Evolutionary conservation across 805 yeast genomes (phyloP).

Genomic region (Schizosaccharomyces lindneri): DNA sequence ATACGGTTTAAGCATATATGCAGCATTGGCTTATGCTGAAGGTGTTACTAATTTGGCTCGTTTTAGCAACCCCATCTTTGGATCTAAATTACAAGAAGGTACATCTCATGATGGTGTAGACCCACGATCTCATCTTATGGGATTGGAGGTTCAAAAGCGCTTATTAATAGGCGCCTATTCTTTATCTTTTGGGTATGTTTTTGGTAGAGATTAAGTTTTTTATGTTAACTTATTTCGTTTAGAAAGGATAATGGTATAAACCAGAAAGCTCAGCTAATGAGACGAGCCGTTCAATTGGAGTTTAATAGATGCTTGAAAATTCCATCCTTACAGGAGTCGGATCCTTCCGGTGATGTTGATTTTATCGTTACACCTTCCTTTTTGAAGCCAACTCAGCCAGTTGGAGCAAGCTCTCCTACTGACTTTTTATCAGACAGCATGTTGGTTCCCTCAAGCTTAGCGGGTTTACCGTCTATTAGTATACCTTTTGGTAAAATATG

Average conservation of each 20-base stretch:
- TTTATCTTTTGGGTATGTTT: slow-evolving; percentile 39
- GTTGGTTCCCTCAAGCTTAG: slow-evolving; percentile 74
- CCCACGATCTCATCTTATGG: slow-evolving; percentile 39
- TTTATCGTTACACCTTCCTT: neutral
- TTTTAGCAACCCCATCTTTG: slow-evolving; percentile 61
- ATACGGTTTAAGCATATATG: slow-evolving; percentile 53
- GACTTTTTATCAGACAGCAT: slow-evolving; percentile 57
- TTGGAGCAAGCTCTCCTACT: slow-evolving; percentile 21
- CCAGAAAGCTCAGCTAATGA: slow-evolving; percentile 38
- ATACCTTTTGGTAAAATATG: slow-evolving; percentile 28
- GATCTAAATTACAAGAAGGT: slow-evolving; percentile 11
- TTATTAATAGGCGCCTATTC: slow-evolving; percentile 70
- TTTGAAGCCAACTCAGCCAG: neutral
- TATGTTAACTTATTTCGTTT: neutral
- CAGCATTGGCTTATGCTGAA: slow-evolving; percentile 73
- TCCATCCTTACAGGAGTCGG: slow-evolving; percentile 19
- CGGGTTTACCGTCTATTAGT: slow-evolving; percentile 69
- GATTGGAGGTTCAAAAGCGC: slow-evolving; percentile 61
- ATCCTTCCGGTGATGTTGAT: slow-evolving; percentile 4
- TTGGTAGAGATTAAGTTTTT: neutral
- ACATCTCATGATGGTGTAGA: slow-evolving; percentile 8
- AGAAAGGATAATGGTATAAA: too few relatives aligned
- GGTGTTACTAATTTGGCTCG: slow-evolving; percentile 81
- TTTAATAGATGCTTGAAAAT: slow-evolving; percentile 37
- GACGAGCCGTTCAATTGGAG: slow-evolving; percentile 36